Conservation (phyloP, 805 yeast species). For the Saccharomycopsis fodiens region DNA sequence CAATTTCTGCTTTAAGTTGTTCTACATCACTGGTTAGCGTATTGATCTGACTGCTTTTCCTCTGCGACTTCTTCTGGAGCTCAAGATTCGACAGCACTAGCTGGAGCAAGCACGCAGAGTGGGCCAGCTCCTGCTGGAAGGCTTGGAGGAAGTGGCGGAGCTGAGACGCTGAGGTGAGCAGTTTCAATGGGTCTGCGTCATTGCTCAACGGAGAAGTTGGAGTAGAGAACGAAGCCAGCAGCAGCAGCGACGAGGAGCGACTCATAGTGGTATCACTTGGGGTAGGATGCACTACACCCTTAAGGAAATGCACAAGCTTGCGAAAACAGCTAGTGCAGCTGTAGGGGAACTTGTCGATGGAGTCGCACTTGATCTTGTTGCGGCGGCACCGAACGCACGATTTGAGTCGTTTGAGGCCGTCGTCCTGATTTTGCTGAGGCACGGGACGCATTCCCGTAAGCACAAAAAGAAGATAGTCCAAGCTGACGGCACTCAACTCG, state of each 20-base stretch:
- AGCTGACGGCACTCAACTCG: conserved; percentile 6
- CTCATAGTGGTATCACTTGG: not conserved
- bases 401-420: conserved; percentile 17
- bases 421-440: not conserved
- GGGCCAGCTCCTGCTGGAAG: conserved; percentile 6
- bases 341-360: conserved; percentile 17
- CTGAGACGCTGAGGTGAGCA: not conserved
- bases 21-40: conserved; percentile 16
- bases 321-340: conserved; percentile 20
- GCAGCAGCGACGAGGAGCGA: not conserved
- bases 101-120: conserved; percentile 16
- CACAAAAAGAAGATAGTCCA: conserved; percentile 18
- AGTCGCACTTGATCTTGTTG: conserved; percentile 21
- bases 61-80: conserved; percentile 19
- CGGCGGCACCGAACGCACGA: conserved; percentile 21
- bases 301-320: conserved; percentile 14
- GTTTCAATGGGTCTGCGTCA: not conserved
- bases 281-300: not conserved
- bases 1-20: conserved; percentile 9
- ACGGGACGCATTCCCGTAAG: conserved; percentile 11
- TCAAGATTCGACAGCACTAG: conserved; percentile 19
- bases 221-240: not conserved
- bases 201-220: not conserved
- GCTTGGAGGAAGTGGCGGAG: conserved; percentile 11
- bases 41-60: conserved; percentile 17